A percentile compares a stretch with the other conserved stretches of the same genome.
Conservation (phyloP, 1,139 yeast genomes). For the Saccharomycopsis hybrid region DNA sequence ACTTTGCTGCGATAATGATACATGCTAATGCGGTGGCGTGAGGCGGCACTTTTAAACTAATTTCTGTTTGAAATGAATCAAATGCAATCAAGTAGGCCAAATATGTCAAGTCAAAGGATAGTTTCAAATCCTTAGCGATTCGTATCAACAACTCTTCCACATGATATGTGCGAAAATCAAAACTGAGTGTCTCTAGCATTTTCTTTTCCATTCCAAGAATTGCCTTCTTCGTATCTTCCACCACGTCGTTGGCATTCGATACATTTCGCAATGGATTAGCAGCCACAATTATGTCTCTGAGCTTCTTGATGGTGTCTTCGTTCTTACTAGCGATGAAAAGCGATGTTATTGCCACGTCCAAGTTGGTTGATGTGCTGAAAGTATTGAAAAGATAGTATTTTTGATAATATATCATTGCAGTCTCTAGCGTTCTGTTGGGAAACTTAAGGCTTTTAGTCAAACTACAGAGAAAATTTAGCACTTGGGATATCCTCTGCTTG, state of each 20-base stretch:
- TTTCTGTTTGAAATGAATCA: slow-evolving; percentile 70
- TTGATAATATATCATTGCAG: slow-evolving; percentile 68
- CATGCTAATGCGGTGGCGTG: slow-evolving; percentile 76
- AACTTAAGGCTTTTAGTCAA: slow-evolving; percentile 49
- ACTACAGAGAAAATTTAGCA: slow-evolving; percentile 49
- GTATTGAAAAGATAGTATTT: slow-evolving; percentile 59
- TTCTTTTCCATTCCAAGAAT: slow-evolving; percentile 59
- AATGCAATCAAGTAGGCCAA: slow-evolving; percentile 71
- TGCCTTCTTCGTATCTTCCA: slow-evolving; percentile 47
- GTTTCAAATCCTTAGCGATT: slow-evolving; percentile 48
- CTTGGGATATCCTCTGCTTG: slow-evolving; percentile 46
- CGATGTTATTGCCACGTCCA: slow-evolving; percentile 64
- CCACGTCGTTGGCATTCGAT: slow-evolving; percentile 24
- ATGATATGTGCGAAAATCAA: slow-evolving; percentile 62
- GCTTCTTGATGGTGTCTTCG: slow-evolving; percentile 83
- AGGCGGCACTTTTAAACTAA: slow-evolving; percentile 67
- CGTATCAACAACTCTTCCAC: slow-evolving; percentile 68
- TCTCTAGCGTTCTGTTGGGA: slow-evolving; percentile 60
- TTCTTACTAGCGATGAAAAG: slow-evolving; percentile 76
- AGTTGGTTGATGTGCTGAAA: slow-evolving; percentile 35
- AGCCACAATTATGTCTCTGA: slow-evolving; percentile 47
- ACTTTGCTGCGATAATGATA: slow-evolving; percentile 42
- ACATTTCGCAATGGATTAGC: slow-evolving; percentile 22
- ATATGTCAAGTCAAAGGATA: slow-evolving; percentile 41
- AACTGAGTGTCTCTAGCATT: slow-evolving; percentile 65